Conservation (phyloP, 371 early-diverging fungal species). For the Mucor lusitanicus region DNA sequence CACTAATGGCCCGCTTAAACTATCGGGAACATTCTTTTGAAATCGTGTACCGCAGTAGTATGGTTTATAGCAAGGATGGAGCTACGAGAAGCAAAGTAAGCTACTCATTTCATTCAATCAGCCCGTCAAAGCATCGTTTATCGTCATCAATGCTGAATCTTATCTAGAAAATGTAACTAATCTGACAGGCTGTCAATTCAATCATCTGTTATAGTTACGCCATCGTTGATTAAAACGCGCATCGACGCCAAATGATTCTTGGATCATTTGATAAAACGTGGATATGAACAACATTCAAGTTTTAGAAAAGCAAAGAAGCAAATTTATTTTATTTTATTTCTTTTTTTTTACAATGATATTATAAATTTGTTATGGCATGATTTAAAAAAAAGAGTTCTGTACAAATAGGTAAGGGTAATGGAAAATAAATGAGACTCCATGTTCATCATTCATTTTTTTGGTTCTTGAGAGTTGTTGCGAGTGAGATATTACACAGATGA, state of each 20-base stretch:
- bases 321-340: slow-evolving; percentile 7
- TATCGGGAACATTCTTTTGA: too few species aligned
- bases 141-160: too few species aligned
- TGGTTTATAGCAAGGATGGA: too few species aligned
- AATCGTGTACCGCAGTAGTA: too few species aligned
- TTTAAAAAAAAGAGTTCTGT: slow-evolving; percentile 25
- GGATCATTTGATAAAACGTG: too few species aligned
- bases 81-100: too few species aligned
- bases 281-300: background rate
- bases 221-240: background rate
- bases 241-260: background rate
- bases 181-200: background rate
- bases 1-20: too few species aligned
- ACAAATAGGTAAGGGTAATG: slow-evolving; percentile 12
- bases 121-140: too few species aligned
- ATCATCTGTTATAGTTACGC: background rate
- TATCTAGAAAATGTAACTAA: background rate
- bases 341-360: slow-evolving; percentile 18
- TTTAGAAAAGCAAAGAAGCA: background rate
- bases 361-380: slow-evolving; percentile 9
- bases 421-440: background rate
- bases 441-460: background rate
- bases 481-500: slow-evolving; percentile 14
- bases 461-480: slow-evolving; percentile 4
- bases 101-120: too few species aligned